These are phyloP conservation scores for Geoglossum glabrum DNA, from an alignment of 495 filamentous ascomycete genomes.

Conservation along the genomic window DNA sequence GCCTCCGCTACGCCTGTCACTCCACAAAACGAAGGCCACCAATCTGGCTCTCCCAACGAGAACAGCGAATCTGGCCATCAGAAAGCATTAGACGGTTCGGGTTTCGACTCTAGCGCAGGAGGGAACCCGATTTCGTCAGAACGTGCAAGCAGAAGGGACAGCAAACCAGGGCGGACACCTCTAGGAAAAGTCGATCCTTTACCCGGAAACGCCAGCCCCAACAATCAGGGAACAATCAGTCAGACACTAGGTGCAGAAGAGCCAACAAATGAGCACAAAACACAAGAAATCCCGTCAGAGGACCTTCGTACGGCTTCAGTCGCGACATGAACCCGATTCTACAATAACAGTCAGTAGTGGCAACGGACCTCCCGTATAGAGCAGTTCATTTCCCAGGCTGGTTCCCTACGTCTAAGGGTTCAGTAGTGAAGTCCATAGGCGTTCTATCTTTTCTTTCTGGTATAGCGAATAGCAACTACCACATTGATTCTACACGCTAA, in stretches of 20 bases:
- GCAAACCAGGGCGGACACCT: not conserved
- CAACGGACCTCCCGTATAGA: not conserved
- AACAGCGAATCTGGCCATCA: not conserved
- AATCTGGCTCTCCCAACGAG: not conserved
- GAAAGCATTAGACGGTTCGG: not conserved
- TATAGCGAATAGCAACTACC: not conserved
- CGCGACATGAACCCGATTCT: not conserved
- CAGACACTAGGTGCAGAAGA: not conserved
- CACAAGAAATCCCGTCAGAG: not conserved
- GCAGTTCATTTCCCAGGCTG: not conserved
- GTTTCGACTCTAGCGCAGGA: not conserved
- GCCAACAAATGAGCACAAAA: not conserved
- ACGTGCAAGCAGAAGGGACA: not conserved
- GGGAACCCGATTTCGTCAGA: not conserved
- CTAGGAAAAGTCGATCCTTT: not conserved
- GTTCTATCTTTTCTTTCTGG: not conserved
- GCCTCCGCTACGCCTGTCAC: not conserved
- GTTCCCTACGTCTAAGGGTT: not conserved
- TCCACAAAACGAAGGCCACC: not conserved
- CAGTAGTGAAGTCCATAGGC: not conserved
- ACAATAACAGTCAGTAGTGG: not conserved
- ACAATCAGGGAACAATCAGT: not conserved
- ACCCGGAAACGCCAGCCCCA: not conserved
- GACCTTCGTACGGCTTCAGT: not conserved
- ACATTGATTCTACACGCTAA: not conserved